Evolutionary conservation across 257 asterid genomes (phyloP).

Genomic region (Nemophila menziesii): DNA sequence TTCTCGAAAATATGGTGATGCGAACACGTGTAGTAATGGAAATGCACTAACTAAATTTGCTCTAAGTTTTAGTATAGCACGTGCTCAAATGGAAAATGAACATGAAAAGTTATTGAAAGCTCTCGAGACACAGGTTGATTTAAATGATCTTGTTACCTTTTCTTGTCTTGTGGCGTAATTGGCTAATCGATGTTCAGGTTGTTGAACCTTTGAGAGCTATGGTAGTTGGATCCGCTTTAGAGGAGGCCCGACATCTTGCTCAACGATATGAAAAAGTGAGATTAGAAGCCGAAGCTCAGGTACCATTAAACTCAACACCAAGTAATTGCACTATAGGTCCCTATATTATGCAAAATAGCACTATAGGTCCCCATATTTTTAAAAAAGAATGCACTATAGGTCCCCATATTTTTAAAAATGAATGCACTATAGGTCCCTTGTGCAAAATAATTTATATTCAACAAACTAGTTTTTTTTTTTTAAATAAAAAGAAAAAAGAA

Average conservation of each 20-base stretch:
- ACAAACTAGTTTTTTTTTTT: too few species aligned
- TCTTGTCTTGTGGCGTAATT: slow-evolving; percentile 1
- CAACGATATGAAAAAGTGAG: slow-evolving; percentile 95
- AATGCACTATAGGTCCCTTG: too few species aligned
- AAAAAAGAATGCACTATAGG: too few species aligned
- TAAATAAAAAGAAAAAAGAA: too few species aligned
- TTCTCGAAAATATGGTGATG: slow-evolving; percentile 82
- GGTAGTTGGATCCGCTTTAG: slow-evolving; percentile 98
- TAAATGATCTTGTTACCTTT: slow-evolving; percentile 3
- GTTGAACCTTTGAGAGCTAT: slow-evolving; percentile 97
- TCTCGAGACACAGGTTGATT: slow-evolving; percentile 99
- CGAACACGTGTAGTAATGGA: slow-evolving; percentile 86
- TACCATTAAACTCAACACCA: slow-evolving; percentile 6
- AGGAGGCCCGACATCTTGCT: slow-evolving; percentile 99
- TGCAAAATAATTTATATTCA: too few species aligned
- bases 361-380: too few species aligned
- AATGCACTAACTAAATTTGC: slow-evolving; percentile 85
- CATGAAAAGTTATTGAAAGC: slow-evolving; percentile 93
- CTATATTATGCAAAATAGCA: too few species aligned
- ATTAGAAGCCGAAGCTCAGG: slow-evolving; percentile 99
- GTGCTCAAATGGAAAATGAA: slow-evolving; percentile 93
- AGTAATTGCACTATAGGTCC: too few species aligned
- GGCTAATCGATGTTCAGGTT: slow-evolving; percentile 31
- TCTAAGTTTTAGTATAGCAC: slow-evolving; percentile 63
- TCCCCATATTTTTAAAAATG: too few species aligned